phyloP scores from a whole-genome alignment of 108 stramenopile genomes.

The Cyclotella kingstonii region DNA sequence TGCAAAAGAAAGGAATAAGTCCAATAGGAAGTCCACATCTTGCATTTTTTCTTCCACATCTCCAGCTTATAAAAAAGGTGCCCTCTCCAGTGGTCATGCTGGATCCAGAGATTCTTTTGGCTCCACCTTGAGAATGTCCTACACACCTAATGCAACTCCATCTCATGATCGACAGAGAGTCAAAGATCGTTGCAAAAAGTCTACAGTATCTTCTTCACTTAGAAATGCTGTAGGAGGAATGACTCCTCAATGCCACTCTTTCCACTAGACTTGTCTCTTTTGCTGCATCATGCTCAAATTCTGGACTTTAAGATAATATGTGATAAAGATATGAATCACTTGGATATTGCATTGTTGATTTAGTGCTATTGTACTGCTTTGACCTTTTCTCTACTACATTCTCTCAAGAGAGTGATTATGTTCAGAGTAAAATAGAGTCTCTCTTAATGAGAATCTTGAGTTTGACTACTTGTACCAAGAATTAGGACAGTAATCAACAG shows the following conservation, averaged over 20 bases:
- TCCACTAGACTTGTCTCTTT: no score
- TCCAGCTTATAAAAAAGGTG: constrained; percentile 5
- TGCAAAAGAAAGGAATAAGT: background rate
- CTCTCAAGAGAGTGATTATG: no score
- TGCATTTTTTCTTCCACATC: constrained; percentile 35
- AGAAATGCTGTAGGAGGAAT: constrained; percentile 29
- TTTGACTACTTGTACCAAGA: no score
- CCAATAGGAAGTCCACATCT: constrained; percentile 4
- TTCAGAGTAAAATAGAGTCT: no score
- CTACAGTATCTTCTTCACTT: constrained; percentile 8
- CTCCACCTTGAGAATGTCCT: constrained; percentile 33
- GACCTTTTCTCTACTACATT: no score
- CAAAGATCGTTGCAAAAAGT: background rate
- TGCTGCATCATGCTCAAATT: no score
- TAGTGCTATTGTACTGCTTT: no score
- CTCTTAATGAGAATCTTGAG: no score
- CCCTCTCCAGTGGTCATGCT: constrained; percentile 11
- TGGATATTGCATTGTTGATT: no score
- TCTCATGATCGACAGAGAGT: background rate
- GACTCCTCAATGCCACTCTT: constrained; percentile 22
- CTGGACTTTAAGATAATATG: background rate
- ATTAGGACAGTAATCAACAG: no score
- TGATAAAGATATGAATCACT: no score
- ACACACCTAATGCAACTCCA: constrained; percentile 32
- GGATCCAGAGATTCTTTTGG: constrained; percentile 40